These are phyloP conservation scores for Cucumis variabilis DNA, from an alignment of 331 rosid species.

Conservation along the genomic window DNA sequence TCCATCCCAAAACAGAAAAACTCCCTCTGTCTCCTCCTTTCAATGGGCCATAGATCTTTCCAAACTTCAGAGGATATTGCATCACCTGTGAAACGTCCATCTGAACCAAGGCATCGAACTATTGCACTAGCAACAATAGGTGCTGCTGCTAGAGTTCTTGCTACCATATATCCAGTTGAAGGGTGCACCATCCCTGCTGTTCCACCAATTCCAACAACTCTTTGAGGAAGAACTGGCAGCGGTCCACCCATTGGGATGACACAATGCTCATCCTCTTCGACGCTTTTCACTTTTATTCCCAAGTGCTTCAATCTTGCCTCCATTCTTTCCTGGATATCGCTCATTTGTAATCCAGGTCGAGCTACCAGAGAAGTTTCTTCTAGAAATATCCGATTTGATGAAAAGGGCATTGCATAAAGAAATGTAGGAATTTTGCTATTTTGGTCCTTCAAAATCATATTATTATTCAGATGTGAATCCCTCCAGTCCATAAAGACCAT, in stretches of 20 bases:
- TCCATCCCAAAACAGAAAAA: conserved; percentile 99
- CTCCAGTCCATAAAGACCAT: conserved; percentile 99
- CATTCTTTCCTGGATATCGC: conserved; percentile 94
- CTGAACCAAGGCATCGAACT: conserved; percentile 75
- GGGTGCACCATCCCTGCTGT: conserved; percentile 99
- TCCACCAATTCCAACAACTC: conserved; percentile 96
- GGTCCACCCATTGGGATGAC: conserved; percentile 99
- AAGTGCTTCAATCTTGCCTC: conserved; percentile 85
- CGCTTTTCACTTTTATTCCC: conserved; percentile 88
- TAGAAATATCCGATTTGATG: conserved; percentile 81
- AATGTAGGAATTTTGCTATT: conserved; percentile 85
- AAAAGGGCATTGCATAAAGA: conserved; percentile 97
- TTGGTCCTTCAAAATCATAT: conserved; percentile 65
- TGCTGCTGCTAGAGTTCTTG: conserved; percentile 96
- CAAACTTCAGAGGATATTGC: conserved; percentile 76
- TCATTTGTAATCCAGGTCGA: conserved; percentile 84
- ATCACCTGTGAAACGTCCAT: conserved; percentile 52
- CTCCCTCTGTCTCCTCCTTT: conserved; percentile 94
- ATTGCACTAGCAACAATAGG: conserved; percentile 87
- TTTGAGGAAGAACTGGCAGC: conserved; percentile 91
- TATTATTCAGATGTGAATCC: conserved; percentile 75
- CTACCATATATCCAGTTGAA: conserved; percentile 99
- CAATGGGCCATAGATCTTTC: conserved; percentile 93
- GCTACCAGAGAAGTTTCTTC: conserved; percentile 98
- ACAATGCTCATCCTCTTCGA: conserved; percentile 97